A percentile compares a stretch with the other conserved stretches of the same genome.
Conservation (phyloP, 2,329 filamentous ascomycete genomes). For the Scedosporium minutisporum region DNA sequence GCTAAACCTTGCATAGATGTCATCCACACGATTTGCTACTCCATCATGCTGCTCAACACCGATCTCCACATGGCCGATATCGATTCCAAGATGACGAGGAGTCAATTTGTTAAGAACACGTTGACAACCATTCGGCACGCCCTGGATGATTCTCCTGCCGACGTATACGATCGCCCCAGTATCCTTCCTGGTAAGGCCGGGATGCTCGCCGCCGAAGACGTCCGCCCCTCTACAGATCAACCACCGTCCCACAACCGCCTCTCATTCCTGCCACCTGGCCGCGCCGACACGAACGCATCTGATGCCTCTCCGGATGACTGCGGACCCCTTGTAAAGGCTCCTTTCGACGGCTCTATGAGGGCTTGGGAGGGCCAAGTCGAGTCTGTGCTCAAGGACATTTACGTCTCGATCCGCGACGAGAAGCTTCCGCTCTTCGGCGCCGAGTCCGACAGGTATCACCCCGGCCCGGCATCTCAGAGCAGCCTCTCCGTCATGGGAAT, state of each 20-base stretch:
- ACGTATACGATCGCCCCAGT: slow-evolving; percentile 51
- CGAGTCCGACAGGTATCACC: slow-evolving; percentile 32
- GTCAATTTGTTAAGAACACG: slow-evolving; percentile 93
- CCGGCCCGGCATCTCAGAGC: slow-evolving; percentile 37
- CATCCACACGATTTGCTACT: slow-evolving; percentile 95
- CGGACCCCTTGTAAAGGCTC: slow-evolving; percentile 67
- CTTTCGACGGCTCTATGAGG: slow-evolving; percentile 64
- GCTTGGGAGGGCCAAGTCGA: slow-evolving; percentile 88
- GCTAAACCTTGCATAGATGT: slow-evolving; percentile 53
- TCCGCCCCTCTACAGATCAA: slow-evolving; percentile 24
- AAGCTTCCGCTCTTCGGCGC: slow-evolving; percentile 79
- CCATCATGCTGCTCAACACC: slow-evolving; percentile 87
- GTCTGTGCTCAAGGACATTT: slow-evolving; percentile 83
- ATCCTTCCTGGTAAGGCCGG: slow-evolving; percentile 37
- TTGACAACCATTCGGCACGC: slow-evolving; percentile 79
- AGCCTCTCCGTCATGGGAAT: slow-evolving; percentile 66
- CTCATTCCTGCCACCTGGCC: slow-evolving; percentile 42
- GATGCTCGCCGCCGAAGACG: slow-evolving; percentile 22
- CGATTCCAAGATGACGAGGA: slow-evolving; percentile 89
- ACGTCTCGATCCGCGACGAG: slow-evolving; percentile 77
- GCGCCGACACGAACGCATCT: slow-evolving; percentile 26
- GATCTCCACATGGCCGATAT: slow-evolving; percentile 94
- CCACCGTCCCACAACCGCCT: slow-evolving; percentile 31
- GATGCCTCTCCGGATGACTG: slow-evolving; percentile 35
- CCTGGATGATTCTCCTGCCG: slow-evolving; percentile 60